Evolutionary conservation across 2,329 filamentous ascomycete genomes (phyloP).

Genomic region (Epicoccum sorghinum): DNA sequence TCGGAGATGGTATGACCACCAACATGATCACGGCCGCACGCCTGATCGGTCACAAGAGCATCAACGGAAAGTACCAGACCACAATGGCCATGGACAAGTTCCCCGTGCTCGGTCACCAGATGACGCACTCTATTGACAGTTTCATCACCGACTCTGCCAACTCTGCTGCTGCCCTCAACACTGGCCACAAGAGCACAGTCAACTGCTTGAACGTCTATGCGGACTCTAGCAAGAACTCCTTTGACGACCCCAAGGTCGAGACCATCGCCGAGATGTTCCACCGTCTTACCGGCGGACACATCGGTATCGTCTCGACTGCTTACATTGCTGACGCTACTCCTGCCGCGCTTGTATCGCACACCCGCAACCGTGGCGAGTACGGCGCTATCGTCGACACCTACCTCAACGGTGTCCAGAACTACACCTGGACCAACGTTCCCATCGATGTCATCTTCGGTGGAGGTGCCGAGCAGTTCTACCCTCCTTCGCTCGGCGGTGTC

Average conservation of each 20-base stretch:
- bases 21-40: conserved; percentile 83
- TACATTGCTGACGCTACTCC: conserved; percentile 83
- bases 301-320: conserved; percentile 76
- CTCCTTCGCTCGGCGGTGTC: conserved; percentile 57
- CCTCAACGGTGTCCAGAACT: conserved; percentile 77
- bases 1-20: conserved; percentile 73
- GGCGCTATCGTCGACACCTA: conserved; percentile 76
- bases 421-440: conserved; percentile 79
- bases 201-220: conserved; percentile 83
- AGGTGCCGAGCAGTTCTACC: conserved; percentile 80
- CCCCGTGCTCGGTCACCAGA: conserved; percentile 84
- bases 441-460: conserved; percentile 79
- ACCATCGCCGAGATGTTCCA: conserved; percentile 79
- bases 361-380: conserved; percentile 71
- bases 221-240: conserved; percentile 73
- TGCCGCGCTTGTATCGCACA: conserved; percentile 67
- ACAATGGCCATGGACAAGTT: conserved; percentile 81
- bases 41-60: conserved; percentile 77
- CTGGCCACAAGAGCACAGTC: conserved; percentile 82
- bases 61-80: conserved; percentile 84
- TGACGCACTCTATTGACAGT: conserved; percentile 83
- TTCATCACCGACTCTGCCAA: conserved; percentile 90
- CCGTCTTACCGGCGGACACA: conserved; percentile 67
- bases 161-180: conserved; percentile 80
- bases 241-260: conserved; percentile 87